Evolutionary conservation across 306 rosid genomes (phyloP).

Genomic region (Sophora flavescens): DNA sequence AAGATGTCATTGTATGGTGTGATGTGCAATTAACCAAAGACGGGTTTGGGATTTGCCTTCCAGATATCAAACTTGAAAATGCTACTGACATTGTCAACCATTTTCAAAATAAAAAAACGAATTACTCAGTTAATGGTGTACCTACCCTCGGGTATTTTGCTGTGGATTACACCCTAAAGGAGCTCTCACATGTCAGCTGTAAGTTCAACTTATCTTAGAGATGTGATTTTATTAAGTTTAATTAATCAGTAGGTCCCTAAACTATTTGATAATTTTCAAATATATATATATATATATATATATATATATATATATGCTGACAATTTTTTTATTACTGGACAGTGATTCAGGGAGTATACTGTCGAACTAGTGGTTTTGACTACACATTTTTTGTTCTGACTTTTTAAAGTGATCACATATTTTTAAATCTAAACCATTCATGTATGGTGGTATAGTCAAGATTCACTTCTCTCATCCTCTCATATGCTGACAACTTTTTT

Average conservation of each 20-base stretch:
- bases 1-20: conserved; percentile 64
- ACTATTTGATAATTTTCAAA: no score
- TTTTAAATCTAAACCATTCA: no score
- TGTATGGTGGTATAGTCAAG: background rate
- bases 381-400: no score
- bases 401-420: no score
- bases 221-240: background rate
- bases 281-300: no score
- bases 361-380: conserved; percentile 59
- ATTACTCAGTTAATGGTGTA: conserved; percentile 65
- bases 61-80: conserved; percentile 63
- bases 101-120: conserved; percentile 21
- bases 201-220: conserved; percentile 47
- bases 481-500: no score
- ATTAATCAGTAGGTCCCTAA: no score
- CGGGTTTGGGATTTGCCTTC: conserved; percentile 71
- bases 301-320: no score
- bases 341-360: conserved; percentile 66
- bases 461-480: no score
- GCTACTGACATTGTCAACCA: background rate
- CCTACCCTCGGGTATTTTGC: conserved; percentile 63
- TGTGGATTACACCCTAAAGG: conserved; percentile 58
- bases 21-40: conserved; percentile 87
- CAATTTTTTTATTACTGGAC: conserved; percentile 42
- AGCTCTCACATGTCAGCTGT: conserved; percentile 48